Evolutionary conservation across 768 basidiomycete genomes (phyloP).

Genomic region (Daedalea quercina): DNA sequence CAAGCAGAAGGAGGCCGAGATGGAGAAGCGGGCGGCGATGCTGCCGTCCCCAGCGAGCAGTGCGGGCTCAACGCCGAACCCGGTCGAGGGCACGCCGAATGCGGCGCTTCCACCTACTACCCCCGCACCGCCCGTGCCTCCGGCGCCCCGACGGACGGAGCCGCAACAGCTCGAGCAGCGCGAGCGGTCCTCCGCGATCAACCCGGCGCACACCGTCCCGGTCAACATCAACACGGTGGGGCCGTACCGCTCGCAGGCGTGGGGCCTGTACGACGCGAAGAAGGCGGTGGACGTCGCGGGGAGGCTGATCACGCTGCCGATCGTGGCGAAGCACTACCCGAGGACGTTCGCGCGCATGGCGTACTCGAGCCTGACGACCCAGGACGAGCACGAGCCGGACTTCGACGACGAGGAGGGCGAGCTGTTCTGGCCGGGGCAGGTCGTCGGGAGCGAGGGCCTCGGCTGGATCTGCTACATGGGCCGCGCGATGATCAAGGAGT

Average conservation of each 20-base stretch:
- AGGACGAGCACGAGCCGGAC: constrained; percentile 75
- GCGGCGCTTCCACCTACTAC: constrained; percentile 21
- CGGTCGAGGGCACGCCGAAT: constrained; percentile 51
- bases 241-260: constrained; percentile 9
- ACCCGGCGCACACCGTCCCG: constrained; percentile 8
- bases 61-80: constrained; percentile 72
- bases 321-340: constrained; percentile 67
- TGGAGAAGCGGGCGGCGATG: constrained; percentile 48
- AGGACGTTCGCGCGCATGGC: constrained; percentile 71
- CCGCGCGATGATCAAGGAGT: constrained; percentile 80
- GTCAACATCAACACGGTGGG: constrained; percentile 11
- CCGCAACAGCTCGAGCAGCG: neutral
- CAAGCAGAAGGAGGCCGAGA: constrained; percentile 2
- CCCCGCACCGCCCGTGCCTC: constrained; percentile 17
- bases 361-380: constrained; percentile 49
- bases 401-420: constrained; percentile 84
- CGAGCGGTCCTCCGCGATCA: neutral
- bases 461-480: constrained; percentile 88
- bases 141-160: constrained; percentile 14
- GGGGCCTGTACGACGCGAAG: constrained; percentile 1
- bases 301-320: constrained; percentile 52
- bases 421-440: constrained; percentile 77
- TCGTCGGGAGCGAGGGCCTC: constrained; percentile 67
- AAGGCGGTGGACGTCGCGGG: constrained; percentile 8
- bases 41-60: constrained; percentile 77